Evolutionary conservation across 495 filamentous ascomycete genomes (phyloP), one percentile per base, ranked within the genome.

Genomic region (Terfezia claveryi): DNA sequence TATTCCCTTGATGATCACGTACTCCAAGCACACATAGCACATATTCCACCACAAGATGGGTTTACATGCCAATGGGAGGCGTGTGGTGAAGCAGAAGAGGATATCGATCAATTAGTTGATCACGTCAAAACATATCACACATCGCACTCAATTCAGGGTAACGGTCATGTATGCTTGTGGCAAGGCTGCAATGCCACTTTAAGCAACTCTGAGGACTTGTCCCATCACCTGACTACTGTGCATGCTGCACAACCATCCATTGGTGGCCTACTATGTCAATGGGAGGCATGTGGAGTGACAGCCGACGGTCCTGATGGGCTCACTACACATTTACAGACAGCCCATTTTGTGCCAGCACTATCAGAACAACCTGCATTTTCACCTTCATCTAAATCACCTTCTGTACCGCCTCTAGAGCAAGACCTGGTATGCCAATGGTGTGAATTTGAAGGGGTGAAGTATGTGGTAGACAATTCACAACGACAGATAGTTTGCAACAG

Each of bases 401-500:
- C 16, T 44, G 46, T 17, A 10, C 27, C 38, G 16, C 50, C 50
- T n/a, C 23, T 23, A 3, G 55, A 55, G 6, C 56, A 44, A 8
- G 37, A 52, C 5, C 56, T 55, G 36, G 52, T 20, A 32, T 64
- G 62, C 17, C 52, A 46, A 46, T 46, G 41, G 41, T 46, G 41
- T 46, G 41, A 46, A 4, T 14, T 14, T 46, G 62, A 37, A 38
- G 54, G 36, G 27, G 11, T 23, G 46, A 41, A 4, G 23, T 53
- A 14, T 66, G 63, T 38, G 58, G 56, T 36, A 58, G 54, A 44
- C 41, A 41, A 9, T 65, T 65, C 51, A 9, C 37, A 23, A 56
- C 32, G 16, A 38, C 63, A 2, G 53, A 63, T 32, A 51, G 57
- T 10, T 61, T 75, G 17, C 72, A 74, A 16, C 59, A 60, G 4